A percentile compares a stretch with the other conserved stretches of the same genome.
These are phyloP conservation scores for Monilinia fructigena DNA, from an alignment of 2,329 filamentous ascomycete species.

Conservation along the genomic window DNA sequence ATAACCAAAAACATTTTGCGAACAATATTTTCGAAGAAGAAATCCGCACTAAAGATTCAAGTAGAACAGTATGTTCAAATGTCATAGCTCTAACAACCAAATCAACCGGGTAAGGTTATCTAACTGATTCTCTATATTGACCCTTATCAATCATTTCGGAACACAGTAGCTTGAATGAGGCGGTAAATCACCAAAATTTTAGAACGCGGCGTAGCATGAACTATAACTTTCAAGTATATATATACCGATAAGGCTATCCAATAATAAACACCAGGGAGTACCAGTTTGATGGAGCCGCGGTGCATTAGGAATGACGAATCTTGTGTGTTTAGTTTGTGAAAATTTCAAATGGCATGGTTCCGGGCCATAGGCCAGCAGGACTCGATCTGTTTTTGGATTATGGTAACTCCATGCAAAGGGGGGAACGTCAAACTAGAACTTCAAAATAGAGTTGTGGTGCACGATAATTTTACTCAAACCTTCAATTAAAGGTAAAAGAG, in stretches of 20 bases:
- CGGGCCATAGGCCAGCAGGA: not conserved
- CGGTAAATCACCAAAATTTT: not conserved
- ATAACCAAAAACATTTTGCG: conserved; percentile 20
- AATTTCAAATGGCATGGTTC: not conserved
- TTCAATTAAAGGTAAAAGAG: too few species aligned
- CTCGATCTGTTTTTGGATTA: not conserved
- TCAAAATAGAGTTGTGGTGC: not conserved
- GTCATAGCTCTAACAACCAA: not conserved
- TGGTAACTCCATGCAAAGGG: not conserved
- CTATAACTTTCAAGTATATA: not conserved
- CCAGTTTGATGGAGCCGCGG: not conserved
- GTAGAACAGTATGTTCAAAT: not conserved
- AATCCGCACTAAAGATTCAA: not conserved
- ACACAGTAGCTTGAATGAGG: not conserved
- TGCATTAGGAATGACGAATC: not conserved
- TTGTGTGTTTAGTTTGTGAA: not conserved
- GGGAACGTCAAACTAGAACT: not conserved
- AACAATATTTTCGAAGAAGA: not conserved
- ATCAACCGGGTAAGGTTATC: not conserved
- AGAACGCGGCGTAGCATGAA: not conserved
- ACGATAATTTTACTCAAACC: too few species aligned
- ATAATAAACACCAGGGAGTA: not conserved
- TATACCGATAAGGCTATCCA: not conserved
- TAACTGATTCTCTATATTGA: not conserved
- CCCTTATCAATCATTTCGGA: not conserved